Conservation (phyloP, 1,139 yeast genomes). For the Torulaspora pretoriensis region DNA sequence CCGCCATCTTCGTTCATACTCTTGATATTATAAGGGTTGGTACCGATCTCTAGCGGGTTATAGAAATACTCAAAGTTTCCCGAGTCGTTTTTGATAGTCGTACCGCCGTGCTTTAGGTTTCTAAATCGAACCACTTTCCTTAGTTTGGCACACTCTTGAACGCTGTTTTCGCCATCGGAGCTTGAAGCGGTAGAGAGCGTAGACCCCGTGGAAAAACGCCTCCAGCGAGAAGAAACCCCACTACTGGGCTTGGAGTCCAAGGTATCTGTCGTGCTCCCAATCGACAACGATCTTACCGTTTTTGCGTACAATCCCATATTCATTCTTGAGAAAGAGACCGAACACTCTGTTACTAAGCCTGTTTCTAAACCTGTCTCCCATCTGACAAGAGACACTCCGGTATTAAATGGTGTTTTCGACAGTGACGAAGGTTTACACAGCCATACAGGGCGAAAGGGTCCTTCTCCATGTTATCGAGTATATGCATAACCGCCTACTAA, state of each 20-base stretch:
- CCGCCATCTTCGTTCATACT: slow-evolving; percentile 12
- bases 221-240: neutral
- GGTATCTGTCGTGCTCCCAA: slow-evolving; percentile 1
- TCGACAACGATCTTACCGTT: slow-evolving; percentile 5
- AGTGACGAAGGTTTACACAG: neutral
- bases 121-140: slow-evolving; percentile 13
- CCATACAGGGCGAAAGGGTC: neutral
- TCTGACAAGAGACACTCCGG: too few relatives aligned
- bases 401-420: too few relatives aligned
- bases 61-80: slow-evolving; percentile 17
- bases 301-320: slow-evolving; percentile 3
- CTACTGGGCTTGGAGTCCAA: neutral
- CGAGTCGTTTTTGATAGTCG: slow-evolving; percentile 18
- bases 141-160: neutral
- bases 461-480: neutral
- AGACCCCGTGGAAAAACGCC: slow-evolving; percentile 2
- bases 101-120: slow-evolving; percentile 19
- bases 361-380: too few relatives aligned
- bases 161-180: neutral
- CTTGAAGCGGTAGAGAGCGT: neutral
- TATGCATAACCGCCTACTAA: neutral
- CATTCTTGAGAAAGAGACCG: neutral
- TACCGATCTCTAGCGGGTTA: slow-evolving; percentile 14
- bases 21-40: slow-evolving; percentile 17
- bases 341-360: too few relatives aligned